phyloP scores from a whole-genome alignment of 2,329 filamentous ascomycete genomes.

The Beauveria varroae region DNA sequence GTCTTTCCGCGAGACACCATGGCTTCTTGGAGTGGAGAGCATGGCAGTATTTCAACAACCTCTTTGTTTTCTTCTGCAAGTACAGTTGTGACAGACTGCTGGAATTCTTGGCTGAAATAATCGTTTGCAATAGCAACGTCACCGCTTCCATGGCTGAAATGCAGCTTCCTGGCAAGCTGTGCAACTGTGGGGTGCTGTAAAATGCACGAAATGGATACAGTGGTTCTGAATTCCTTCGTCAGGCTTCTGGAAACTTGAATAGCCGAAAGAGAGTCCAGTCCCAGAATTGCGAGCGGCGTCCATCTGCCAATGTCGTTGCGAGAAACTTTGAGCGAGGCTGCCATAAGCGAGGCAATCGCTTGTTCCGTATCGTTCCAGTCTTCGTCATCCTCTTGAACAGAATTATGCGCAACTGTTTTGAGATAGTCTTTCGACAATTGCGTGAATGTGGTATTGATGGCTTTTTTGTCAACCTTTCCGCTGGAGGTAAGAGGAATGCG shows the following conservation, averaged over 20 bases:
- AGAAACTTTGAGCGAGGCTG: constrained; percentile 39
- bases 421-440: constrained; percentile 39
- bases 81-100: constrained; percentile 20
- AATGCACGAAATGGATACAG: constrained; percentile 60
- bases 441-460: constrained; percentile 42
- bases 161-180: constrained; percentile 40
- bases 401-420: constrained; percentile 21
- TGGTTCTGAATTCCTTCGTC: constrained; percentile 32
- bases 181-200: constrained; percentile 61
- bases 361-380: constrained; percentile 50
- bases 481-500: constrained; percentile 63
- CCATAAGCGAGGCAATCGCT: constrained; percentile 47
- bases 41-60: constrained; percentile 60
- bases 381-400: constrained; percentile 23
- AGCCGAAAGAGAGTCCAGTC: constrained; percentile 76
- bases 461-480: constrained; percentile 62
- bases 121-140: background rate
- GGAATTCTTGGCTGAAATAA: constrained; percentile 23
- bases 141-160: background rate
- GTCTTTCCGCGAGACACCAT: constrained; percentile 57
- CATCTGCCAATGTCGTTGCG: constrained; percentile 46
- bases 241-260: constrained; percentile 61
- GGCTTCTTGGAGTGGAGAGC: constrained; percentile 79
- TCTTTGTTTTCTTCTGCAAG: constrained; percentile 25
- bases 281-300: constrained; percentile 69